Percentiles rank a stretch among this genome's conserved stretches.
Conservation (phyloP, 768 basidiomycete genomes). For the Tricholoma flavovirens region DNA sequence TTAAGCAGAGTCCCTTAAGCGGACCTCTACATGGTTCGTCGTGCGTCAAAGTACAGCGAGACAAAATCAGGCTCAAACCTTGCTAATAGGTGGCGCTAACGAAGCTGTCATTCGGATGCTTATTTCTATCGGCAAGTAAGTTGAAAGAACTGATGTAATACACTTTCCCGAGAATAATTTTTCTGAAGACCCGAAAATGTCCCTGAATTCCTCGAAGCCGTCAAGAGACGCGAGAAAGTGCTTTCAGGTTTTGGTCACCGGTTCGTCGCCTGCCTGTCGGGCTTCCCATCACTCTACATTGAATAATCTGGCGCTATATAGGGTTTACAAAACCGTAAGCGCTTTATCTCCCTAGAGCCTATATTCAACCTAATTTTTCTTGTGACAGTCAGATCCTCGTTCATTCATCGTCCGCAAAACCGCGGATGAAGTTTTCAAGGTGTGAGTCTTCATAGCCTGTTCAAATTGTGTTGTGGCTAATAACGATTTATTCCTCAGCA, state of each 20-base stretch:
- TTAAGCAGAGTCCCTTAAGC: conserved; percentile 26
- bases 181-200: conserved; percentile 68
- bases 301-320: conserved; percentile 10
- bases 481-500: conserved; percentile 39
- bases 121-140: conserved; percentile 76
- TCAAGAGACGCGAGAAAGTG: conserved; percentile 84
- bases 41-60: neutral
- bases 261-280: conserved; percentile 25
- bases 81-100: conserved; percentile 68
- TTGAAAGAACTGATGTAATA: neutral
- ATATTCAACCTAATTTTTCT: conserved; percentile 1
- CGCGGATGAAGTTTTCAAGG: conserved; percentile 87
- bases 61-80: neutral
- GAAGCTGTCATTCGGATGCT: conserved; percentile 96
- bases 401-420: conserved; percentile 88
- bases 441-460: conserved; percentile 37
- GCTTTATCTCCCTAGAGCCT: neutral
- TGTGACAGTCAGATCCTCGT: conserved; percentile 76
- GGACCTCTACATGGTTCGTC: conserved; percentile 63
- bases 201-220: conserved; percentile 77
- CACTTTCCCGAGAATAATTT: neutral
- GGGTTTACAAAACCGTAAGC: conserved; percentile 70
- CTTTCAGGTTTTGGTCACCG: conserved; percentile 89
- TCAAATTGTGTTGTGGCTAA: neutral
- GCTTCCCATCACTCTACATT: neutral